A percentile compares a stretch with the other conserved stretches of the same genome.
These are phyloP conservation scores for Liriodendron chinense DNA, from an alignment of 164 flowering plant genomes.

Conservation along the genomic window DNA sequence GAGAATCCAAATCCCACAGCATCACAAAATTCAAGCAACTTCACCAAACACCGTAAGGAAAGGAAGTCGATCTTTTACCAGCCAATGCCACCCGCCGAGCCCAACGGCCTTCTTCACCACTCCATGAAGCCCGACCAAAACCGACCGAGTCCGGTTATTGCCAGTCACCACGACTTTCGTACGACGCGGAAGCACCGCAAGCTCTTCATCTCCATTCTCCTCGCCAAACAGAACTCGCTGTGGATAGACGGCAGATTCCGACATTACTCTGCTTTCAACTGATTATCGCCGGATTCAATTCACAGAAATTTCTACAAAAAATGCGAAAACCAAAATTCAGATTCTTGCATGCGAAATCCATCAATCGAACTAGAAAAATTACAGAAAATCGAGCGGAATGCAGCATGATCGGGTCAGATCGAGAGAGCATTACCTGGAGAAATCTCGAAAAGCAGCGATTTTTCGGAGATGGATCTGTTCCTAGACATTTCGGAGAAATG, in stretches of 20 bases:
- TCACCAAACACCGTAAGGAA: background rate
- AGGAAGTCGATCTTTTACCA: slow-evolving; percentile 40
- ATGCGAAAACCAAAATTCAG: slow-evolving; percentile 27
- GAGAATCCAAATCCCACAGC: background rate
- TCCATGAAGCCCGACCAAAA: slow-evolving; percentile 72
- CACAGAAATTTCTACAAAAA: slow-evolving; percentile 7
- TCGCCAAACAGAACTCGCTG: slow-evolving; percentile 53
- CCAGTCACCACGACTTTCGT: slow-evolving; percentile 81
- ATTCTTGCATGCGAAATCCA: background rate
- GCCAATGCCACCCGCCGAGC: slow-evolving; percentile 96
- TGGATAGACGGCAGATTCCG: slow-evolving; percentile 39
- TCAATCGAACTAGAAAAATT: background rate
- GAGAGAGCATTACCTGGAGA: background rate
- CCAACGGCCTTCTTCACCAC: slow-evolving; percentile 87
- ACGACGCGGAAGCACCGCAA: slow-evolving; percentile 69
- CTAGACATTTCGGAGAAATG: slow-evolving; percentile 1
- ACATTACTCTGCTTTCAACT: slow-evolving; percentile 31
- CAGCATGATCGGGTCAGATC: background rate
- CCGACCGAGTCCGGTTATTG: slow-evolving; percentile 77
- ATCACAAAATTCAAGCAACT: background rate
- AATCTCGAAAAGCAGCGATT: background rate
- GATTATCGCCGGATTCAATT: background rate
- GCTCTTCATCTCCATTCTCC: slow-evolving; percentile 65
- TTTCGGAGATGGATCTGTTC: background rate
- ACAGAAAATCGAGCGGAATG: background rate